Percentiles rank a stretch among this genome's conserved stretches.
These are phyloP conservation scores for Eucalyptus erythrocorys DNA, from an alignment of 345 rosid species.

Conservation along the genomic window DNA sequence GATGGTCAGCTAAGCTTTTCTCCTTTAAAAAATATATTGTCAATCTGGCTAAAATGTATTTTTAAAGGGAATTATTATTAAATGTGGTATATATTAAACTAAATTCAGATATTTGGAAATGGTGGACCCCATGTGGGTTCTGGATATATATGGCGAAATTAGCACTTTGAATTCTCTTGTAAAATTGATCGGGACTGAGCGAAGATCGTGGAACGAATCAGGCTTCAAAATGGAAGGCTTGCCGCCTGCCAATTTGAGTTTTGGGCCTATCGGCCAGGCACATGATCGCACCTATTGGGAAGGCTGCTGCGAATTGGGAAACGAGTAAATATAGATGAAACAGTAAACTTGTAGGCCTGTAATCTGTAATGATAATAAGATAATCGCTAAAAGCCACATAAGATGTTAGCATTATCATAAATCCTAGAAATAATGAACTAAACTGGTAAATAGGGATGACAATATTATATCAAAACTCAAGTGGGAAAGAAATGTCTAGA, in stretches of 20 bases:
- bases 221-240: neutral
- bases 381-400: neutral
- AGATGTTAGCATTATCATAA: no score
- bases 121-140: neutral
- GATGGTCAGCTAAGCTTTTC: no score
- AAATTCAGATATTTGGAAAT: no score
- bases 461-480: neutral
- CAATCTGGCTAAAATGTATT: neutral
- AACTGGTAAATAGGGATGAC: neutral
- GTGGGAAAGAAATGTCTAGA: neutral
- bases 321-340: neutral
- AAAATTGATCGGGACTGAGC: neutral
- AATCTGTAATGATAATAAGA: neutral
- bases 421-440: neutral
- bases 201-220: neutral
- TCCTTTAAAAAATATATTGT: no score
- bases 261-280: neutral
- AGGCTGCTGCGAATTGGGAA: neutral
- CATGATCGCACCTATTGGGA: neutral
- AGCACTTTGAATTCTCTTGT: neutral
- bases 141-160: neutral
- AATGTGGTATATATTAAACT: neutral
- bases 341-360: neutral
- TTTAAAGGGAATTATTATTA: neutral
- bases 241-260: neutral